Evolutionary conservation across 2,329 filamentous ascomycete species (phyloP).

Genomic region (Pseudogymnoascus sp.): DNA sequence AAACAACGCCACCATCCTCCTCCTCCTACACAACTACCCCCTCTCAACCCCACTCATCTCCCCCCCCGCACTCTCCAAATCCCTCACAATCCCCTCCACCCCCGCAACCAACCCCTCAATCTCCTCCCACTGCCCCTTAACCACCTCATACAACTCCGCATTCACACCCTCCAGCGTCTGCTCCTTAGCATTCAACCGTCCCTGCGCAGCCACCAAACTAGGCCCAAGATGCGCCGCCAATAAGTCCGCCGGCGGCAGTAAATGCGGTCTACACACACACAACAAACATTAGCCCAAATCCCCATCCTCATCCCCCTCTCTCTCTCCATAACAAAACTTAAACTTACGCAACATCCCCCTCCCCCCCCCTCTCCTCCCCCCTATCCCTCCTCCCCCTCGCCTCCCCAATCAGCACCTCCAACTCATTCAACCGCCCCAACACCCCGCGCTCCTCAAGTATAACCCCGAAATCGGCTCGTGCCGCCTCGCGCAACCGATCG

Average conservation of each 20-base stretch:
- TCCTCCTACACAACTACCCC: slow-evolving; percentile 11
- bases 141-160: slow-evolving; percentile 42
- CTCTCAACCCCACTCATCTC: slow-evolving; percentile 4
- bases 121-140: slow-evolving; percentile 47
- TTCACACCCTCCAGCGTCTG: slow-evolving; percentile 52
- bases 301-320: slow-evolving; percentile 21
- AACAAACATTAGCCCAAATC: slow-evolving; percentile 5
- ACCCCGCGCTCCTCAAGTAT: slow-evolving; percentile 46
- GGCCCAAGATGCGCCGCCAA: slow-evolving; percentile 48
- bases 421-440: slow-evolving; percentile 49
- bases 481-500: slow-evolving; percentile 45
- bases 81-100: slow-evolving; percentile 45
- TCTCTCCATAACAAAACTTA: background rate
- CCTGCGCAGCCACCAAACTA: slow-evolving; percentile 44
- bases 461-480: slow-evolving; percentile 49
- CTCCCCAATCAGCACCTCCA: slow-evolving; percentile 47
- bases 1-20: background rate
- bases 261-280: slow-evolving; percentile 42
- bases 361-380: slow-evolving; percentile 8
- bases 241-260: slow-evolving; percentile 44
- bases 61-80: slow-evolving; percentile 42
- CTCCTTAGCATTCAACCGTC: slow-evolving; percentile 48
- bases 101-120: slow-evolving; percentile 42
- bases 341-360: slow-evolving; percentile 10
- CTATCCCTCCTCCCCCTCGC: slow-evolving; percentile 31